phyloP scores from a whole-genome alignment of 1,284 basidiomycete species.

The Ganoderma sinense region DNA sequence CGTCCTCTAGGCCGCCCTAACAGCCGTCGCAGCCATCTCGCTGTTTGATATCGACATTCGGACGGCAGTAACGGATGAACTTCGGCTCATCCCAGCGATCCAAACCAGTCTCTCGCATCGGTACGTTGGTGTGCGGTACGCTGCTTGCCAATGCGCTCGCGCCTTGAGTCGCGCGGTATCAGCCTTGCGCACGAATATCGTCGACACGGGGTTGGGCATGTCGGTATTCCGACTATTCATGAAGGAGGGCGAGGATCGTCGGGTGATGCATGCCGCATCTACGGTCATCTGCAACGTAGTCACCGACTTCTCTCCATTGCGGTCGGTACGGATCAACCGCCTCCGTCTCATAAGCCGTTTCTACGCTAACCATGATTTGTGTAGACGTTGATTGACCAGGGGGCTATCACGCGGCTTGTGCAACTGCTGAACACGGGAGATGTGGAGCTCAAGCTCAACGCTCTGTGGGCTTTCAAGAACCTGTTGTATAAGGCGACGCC shows the following conservation, averaged over 20 bases:
- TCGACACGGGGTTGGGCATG: constrained; percentile 82
- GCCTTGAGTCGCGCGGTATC: constrained; percentile 81
- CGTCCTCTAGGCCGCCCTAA: constrained; percentile 66
- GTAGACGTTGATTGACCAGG: constrained; percentile 69
- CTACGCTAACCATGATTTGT: constrained; percentile 13
- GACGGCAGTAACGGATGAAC: constrained; percentile 65
- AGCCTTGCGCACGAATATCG: constrained; percentile 82
- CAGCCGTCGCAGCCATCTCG: constrained; percentile 72
- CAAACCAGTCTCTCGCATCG: constrained; percentile 64
- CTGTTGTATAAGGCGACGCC: constrained; percentile 67
- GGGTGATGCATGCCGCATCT: constrained; percentile 78
- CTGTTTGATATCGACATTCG: constrained; percentile 78
- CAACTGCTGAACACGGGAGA: constrained; percentile 62
- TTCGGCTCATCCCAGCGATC: constrained; percentile 60
- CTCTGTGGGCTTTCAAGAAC: constrained; percentile 87
- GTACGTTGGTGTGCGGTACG: constrained; percentile 80
- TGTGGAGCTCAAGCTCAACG: constrained; percentile 66
- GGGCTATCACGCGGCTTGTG: constrained; percentile 69
- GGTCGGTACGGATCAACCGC: constrained; percentile 55
- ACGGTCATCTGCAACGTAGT: constrained; percentile 86
- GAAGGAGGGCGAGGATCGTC: constrained; percentile 65
- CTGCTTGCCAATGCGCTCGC: constrained; percentile 86
- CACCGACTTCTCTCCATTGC: constrained; percentile 86
- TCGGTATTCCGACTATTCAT: constrained; percentile 69
- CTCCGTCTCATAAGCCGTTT: neutral